Evolutionary conservation across 805 yeast genomes (phyloP).

Genomic region (Saccharomycopsis olivae): DNA sequence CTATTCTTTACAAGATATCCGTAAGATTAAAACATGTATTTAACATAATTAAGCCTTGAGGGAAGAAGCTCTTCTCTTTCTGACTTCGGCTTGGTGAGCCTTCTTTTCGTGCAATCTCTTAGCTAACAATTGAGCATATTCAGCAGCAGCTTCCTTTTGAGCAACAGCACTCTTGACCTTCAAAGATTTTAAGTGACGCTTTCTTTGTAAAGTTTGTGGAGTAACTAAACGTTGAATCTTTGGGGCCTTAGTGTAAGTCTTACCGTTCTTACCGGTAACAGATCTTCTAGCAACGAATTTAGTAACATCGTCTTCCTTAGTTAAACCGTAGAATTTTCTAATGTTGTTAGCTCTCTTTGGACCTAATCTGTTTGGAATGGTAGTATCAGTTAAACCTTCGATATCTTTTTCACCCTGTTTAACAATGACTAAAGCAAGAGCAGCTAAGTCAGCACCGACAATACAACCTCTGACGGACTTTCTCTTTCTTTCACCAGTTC

Average conservation of each 20-base stretch:
- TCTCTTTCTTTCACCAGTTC: conserved; percentile 99
- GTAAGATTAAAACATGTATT: background rate
- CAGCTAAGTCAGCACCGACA: conserved; percentile 95
- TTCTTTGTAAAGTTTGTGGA: conserved; percentile 98
- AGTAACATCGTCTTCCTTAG: conserved; percentile 80
- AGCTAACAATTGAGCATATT: conserved; percentile 98
- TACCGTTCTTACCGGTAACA: conserved; percentile 86
- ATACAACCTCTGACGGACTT: conserved; percentile 99
- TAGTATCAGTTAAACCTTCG: conserved; percentile 89
- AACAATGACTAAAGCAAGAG: conserved; percentile 82
- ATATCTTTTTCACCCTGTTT: conserved; percentile 97
- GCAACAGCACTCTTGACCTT: conserved; percentile 96
- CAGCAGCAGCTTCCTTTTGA: conserved; percentile 99
- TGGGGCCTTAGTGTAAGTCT: conserved; percentile 99
- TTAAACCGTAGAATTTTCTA: conserved; percentile 98
- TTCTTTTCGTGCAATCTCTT: conserved; percentile 96
- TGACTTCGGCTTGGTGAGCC: conserved; percentile 89
- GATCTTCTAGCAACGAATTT: conserved; percentile 97
- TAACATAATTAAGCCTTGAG: conserved; percentile 60
- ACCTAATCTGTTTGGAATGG: conserved; percentile 98
- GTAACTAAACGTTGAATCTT: conserved; percentile 99
- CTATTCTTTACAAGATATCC: background rate
- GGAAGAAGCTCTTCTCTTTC: conserved; percentile 99
- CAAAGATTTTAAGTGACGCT: conserved; percentile 90
- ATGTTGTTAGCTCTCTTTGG: conserved; percentile 99